Evolutionary conservation across 768 basidiomycete species (phyloP), one percentile per base, ranked within the genome.

Genomic region (Termitomyces heimii): DNA sequence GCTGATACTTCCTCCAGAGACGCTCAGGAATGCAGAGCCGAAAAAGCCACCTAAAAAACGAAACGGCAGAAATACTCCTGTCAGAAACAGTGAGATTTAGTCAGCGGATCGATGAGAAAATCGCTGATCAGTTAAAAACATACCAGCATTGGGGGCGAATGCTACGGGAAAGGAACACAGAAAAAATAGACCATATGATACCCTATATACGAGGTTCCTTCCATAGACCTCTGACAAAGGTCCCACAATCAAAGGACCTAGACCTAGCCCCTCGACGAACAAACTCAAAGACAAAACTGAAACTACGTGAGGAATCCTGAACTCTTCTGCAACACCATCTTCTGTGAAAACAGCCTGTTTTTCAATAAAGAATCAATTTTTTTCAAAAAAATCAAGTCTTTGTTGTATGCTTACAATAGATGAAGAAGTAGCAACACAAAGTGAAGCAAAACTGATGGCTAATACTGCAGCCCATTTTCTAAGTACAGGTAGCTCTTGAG

Each of bases 111-210:
- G 9, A 39, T 34, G 44, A 32, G 32, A 26, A 12, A 24, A 5
- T 55, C 12, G 45, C 35, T 31, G 46, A 7, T 14, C 31, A 16
- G 13, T 16, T 28, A 31, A 10, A 51, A 51, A 71, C 81, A 47
- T 50, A 85, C 85, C 77, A 24, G 83, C 77, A 62, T 89, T 76
- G 4, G 82, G 84, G 1, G 88, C 80, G 59, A 93, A 92, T 1
- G 88, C 86, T 6, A 89, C 83, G 0, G 88, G 86, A 64, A 85
- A 86, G 20, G 84, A 82, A 55, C 87, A 78, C 1, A 81, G 64
- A 63, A 88, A 82, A 67, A 89, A 85, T 5, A 82, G 60, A 1
- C 72, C 60, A 60, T 86, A 91, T 0, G 87, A 85, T 3, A 77
- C 62, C 13, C 77, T 73, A 66, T 92, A 90, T 13, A 91, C 78